These are phyloP conservation scores for bread wheat (Triticum aestivum) DNA, from an alignment of 176 grass and related monocot species.

Conservation along the genomic window IWGSC_CS_RefSeq_v2.1 NC_057807.1:7135220-7135719, in stretches of 20 bases:
- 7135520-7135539: constrained; percentile 94
- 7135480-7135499: not conserved
- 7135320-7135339: too few species aligned
- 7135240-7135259: too few species aligned
- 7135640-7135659: constrained; percentile 5
- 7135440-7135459: not conserved
- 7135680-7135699: constrained; percentile 50
- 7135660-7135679: constrained; percentile 63
- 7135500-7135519: constrained; percentile 42
- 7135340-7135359: too few species aligned
- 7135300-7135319: too few species aligned
- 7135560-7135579: constrained; percentile 77
- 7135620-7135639: not conserved
- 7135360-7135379: too few species aligned
- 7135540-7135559: constrained; percentile 81
- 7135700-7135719: constrained; percentile 60
- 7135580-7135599: constrained; percentile 13
- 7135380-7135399: not conserved
- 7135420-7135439: not conserved
- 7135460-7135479: not conserved
- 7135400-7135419: constrained; percentile 17
- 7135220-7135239: too few species aligned
- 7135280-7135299: too few species aligned
- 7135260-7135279: too few species aligned
- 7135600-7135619: constrained; percentile 7